These are phyloP conservation scores for Agrocybe praecox DNA, from an alignment of 768 basidiomycete genomes.

Conservation along the genomic window DNA sequence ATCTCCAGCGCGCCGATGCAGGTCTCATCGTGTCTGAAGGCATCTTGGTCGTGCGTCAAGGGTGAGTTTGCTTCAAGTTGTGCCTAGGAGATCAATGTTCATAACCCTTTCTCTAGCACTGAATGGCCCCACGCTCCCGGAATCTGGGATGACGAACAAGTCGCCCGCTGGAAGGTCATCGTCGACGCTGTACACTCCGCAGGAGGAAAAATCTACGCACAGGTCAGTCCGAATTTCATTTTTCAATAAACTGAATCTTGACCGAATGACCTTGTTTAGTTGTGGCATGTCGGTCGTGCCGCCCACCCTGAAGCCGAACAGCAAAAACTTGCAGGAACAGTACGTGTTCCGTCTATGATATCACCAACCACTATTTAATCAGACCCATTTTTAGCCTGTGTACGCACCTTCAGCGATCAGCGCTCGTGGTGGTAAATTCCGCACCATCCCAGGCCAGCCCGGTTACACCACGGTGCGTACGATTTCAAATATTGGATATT, in stretches of 20 bases:
- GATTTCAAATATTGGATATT: neutral
- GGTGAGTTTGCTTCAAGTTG: slow-evolving; percentile 24
- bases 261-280: slow-evolving; percentile 5
- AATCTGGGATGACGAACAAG: slow-evolving; percentile 47
- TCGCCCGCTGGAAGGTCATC: slow-evolving; percentile 46
- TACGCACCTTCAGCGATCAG: slow-evolving; percentile 46
- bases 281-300: slow-evolving; percentile 31
- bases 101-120: slow-evolving; percentile 26
- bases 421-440: slow-evolving; percentile 43
- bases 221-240: slow-evolving; percentile 25
- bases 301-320: slow-evolving; percentile 39
- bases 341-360: slow-evolving; percentile 12
- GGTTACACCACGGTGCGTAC: slow-evolving; percentile 41
- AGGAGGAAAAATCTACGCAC: slow-evolving; percentile 45
- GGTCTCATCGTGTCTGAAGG: slow-evolving; percentile 45
- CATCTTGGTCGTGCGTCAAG: slow-evolving; percentile 41
- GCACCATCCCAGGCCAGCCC: slow-evolving; percentile 36
- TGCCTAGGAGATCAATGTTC: neutral
- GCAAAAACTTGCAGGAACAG: slow-evolving; percentile 23
- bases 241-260: neutral
- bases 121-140: slow-evolving; percentile 48
- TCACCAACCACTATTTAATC: neutral
- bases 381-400: slow-evolving; percentile 35
- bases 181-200: slow-evolving; percentile 48
- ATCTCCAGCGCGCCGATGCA: slow-evolving; percentile 42